Evolutionary conservation across 331 rosid genomes (phyloP).

Genomic region (Acacia pycnantha): DNA sequence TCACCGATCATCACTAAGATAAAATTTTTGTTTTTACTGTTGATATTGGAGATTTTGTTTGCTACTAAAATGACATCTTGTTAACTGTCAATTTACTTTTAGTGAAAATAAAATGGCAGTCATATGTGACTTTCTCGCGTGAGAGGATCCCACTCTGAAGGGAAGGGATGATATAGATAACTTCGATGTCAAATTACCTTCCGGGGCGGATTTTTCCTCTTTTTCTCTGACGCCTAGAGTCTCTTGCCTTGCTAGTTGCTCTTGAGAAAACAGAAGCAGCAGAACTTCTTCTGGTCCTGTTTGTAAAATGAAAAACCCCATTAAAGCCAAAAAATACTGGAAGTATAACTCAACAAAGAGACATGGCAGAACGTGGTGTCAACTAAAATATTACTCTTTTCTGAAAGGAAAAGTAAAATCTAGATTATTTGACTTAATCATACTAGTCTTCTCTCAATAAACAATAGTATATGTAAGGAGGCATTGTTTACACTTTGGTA

Average conservation of each 20-base stretch:
- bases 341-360: conserved; percentile 17
- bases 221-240: conserved; percentile 78
- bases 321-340: not conserved
- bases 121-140: not conserved
- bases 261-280: conserved; percentile 61
- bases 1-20: not conserved
- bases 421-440: conserved; percentile 10
- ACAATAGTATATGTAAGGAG: not conserved
- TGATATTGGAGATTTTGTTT: not conserved
- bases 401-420: not conserved
- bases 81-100: not conserved
- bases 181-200: conserved; percentile 49
- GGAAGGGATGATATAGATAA: not conserved
- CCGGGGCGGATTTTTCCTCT: conserved; percentile 98
- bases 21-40: not conserved
- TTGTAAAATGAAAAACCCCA: conserved; percentile 34
- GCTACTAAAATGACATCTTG: not conserved
- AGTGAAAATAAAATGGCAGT: not conserved
- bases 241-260: conserved; percentile 84
- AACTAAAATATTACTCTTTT: not conserved
- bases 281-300: conserved; percentile 74
- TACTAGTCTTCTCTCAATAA: conserved; percentile 1
- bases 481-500: not conserved
- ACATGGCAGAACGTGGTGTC: not conserved
- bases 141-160: not conserved